A percentile compares a stretch with the other conserved stretches of the same genome.
Conservation (phyloP, 495 filamentous ascomycete genomes). For the Penicillium roqueforti region DNA sequence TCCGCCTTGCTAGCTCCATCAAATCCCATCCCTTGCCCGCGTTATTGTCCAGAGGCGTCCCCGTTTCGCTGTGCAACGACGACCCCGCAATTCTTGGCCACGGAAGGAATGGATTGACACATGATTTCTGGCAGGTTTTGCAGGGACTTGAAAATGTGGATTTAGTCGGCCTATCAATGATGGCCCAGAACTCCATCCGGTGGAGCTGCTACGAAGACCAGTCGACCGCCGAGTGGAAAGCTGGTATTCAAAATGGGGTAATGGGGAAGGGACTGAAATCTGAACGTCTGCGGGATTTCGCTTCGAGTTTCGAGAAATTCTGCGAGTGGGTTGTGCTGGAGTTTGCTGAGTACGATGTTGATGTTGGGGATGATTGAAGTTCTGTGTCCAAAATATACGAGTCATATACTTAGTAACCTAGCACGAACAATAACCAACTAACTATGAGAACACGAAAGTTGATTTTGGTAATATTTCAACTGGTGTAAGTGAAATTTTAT, state of each 20-base stretch:
- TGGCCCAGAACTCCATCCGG: constrained; percentile 88
- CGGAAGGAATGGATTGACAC: constrained; percentile 68
- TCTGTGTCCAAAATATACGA: not conserved
- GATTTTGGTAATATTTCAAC: not conserved
- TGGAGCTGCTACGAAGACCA: constrained; percentile 89
- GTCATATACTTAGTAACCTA: not conserved
- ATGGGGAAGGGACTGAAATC: constrained; percentile 71
- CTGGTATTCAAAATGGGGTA: constrained; percentile 66
- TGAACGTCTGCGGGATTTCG: constrained; percentile 70
- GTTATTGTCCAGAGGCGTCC: constrained; percentile 72
- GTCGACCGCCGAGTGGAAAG: constrained; percentile 59
- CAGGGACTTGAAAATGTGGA: constrained; percentile 84
- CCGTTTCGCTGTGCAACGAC: constrained; percentile 71
- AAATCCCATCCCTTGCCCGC: constrained; percentile 78
- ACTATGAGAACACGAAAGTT: not conserved
- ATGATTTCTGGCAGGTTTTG: constrained; percentile 90
- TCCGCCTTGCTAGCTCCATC: constrained; percentile 71
- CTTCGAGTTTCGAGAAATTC: constrained; percentile 78
- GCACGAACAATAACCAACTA: not conserved
- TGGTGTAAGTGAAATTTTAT: too few species aligned
- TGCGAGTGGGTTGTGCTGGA: constrained; percentile 86
- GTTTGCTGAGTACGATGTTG: constrained; percentile 59
- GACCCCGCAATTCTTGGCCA: constrained; percentile 80
- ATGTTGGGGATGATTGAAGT: constrained; percentile 33
- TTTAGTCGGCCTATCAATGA: constrained; percentile 60